These are phyloP conservation scores for Furcasterigmium sp. DNA, from an alignment of 2,329 filamentous ascomycete genomes.

Conservation along the genomic window DNA sequence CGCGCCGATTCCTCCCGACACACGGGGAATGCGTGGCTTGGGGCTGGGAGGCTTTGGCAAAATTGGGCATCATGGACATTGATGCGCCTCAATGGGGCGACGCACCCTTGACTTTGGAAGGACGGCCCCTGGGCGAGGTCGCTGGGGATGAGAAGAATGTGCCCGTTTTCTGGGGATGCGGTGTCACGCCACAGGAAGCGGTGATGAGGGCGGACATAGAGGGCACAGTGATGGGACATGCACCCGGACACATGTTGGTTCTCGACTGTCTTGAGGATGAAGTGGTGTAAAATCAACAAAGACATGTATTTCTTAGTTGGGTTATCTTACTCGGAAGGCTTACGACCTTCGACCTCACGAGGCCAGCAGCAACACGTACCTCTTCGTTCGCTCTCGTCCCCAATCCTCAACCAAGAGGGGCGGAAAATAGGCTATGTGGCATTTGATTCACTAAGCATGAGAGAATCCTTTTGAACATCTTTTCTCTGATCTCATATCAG, in stretches of 20 bases:
- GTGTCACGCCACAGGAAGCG: conserved; percentile 61
- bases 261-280: conserved; percentile 45
- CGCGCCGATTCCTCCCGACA: conserved; percentile 46
- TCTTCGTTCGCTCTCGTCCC: too few relatives aligned
- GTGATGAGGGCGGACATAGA: conserved; percentile 49
- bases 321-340: too few relatives aligned
- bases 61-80: conserved; percentile 50
- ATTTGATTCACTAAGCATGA: too few relatives aligned
- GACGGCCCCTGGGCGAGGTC: conserved; percentile 24
- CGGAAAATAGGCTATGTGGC: too few relatives aligned
- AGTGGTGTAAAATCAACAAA: too few relatives aligned
- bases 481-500: too few relatives aligned
- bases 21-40: conserved; percentile 62
- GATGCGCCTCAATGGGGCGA: conserved; percentile 54
- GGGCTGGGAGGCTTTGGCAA: conserved; percentile 52
- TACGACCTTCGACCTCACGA: too few relatives aligned
- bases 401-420: too few relatives aligned
- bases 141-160: conserved; percentile 35
- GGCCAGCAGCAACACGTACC: too few relatives aligned
- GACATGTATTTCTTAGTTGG: too few relatives aligned
- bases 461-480: too few relatives aligned
- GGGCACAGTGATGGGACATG: conserved; percentile 56
- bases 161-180: conserved; percentile 60
- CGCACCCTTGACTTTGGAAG: conserved; percentile 31
- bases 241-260: conserved; percentile 57